A percentile compares a stretch with the other conserved stretches of the same genome.
phyloP scores from a whole-genome alignment of 2,329 filamentous ascomycete genomes.

The Scedosporium minutisporum region DNA sequence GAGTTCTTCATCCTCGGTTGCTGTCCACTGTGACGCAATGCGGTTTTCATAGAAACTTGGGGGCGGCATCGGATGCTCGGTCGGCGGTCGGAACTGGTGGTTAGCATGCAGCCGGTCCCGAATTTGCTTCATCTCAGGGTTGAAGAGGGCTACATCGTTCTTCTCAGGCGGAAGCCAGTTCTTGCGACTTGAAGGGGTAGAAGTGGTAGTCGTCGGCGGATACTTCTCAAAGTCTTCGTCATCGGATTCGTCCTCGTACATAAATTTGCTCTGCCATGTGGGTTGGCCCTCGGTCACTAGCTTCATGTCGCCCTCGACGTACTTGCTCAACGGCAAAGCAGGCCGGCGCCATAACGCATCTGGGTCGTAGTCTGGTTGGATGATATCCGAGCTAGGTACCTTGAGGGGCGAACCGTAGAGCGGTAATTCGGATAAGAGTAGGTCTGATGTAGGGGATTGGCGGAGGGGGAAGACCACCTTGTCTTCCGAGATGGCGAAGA shows the following conservation, averaged over 20 bases:
- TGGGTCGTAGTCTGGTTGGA: slow-evolving; percentile 49
- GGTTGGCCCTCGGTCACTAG: slow-evolving; percentile 57
- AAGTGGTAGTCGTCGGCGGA: neutral
- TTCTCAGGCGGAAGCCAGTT: slow-evolving; percentile 56
- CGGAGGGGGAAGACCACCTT: slow-evolving; percentile 73
- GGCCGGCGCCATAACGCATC: slow-evolving; percentile 66
- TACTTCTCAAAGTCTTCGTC: slow-evolving; percentile 24
- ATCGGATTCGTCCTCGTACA: slow-evolving; percentile 64
- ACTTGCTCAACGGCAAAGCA: slow-evolving; percentile 80
- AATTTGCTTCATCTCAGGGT: slow-evolving; percentile 79
- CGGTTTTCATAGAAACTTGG: slow-evolving; percentile 85
- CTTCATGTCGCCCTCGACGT: slow-evolving; percentile 69
- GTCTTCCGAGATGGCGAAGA: slow-evolving; percentile 74
- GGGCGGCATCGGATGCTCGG: slow-evolving; percentile 82
- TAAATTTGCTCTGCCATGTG: slow-evolving; percentile 71
- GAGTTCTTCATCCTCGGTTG: slow-evolving; percentile 82
- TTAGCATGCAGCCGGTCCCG: slow-evolving; percentile 83
- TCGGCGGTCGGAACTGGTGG: slow-evolving; percentile 87
- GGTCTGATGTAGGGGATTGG: slow-evolving; percentile 64
- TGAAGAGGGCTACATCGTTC: slow-evolving; percentile 75
- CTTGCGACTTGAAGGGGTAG: slow-evolving; percentile 11
- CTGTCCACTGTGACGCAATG: slow-evolving; percentile 82
- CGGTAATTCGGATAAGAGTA: slow-evolving; percentile 70
- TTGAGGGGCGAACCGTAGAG: slow-evolving; percentile 61
- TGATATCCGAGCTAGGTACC: slow-evolving; percentile 47